Evolutionary conservation across 345 rosid species (phyloP).

Genomic region (Citrus sp.): DNA sequence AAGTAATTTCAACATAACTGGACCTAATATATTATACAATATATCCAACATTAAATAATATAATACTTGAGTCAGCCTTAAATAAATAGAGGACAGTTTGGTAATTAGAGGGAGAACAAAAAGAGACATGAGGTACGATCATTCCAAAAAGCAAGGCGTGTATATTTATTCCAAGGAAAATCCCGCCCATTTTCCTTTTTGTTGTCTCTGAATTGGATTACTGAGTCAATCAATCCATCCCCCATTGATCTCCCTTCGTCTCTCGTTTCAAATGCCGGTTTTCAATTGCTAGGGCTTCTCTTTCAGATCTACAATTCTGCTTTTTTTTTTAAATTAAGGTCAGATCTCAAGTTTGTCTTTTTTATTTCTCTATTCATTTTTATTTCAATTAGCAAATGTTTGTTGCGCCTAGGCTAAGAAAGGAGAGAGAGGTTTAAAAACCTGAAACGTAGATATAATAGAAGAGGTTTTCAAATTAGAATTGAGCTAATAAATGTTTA

Average conservation of each 20-base stretch:
- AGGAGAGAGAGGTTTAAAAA: neutral
- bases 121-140: neutral
- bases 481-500: neutral
- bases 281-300: neutral
- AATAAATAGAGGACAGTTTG: neutral
- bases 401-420: neutral
- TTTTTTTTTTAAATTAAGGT: neutral
- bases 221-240: no score
- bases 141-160: constrained; percentile 5
- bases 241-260: neutral
- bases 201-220: neutral
- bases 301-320: neutral
- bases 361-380: neutral
- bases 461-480: neutral
- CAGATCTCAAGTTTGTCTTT: neutral
- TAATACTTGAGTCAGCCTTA: no score
- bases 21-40: no score
- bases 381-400: neutral
- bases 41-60: no score
- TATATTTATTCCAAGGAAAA: neutral
- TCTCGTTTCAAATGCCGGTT: neutral
- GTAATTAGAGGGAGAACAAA: neutral
- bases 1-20: no score
- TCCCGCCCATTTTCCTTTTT: neutral
- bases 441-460: neutral